Evolutionary conservation across 768 basidiomycete genomes (phyloP).

Genomic region (Tubosaeta brunneosetosa): DNA sequence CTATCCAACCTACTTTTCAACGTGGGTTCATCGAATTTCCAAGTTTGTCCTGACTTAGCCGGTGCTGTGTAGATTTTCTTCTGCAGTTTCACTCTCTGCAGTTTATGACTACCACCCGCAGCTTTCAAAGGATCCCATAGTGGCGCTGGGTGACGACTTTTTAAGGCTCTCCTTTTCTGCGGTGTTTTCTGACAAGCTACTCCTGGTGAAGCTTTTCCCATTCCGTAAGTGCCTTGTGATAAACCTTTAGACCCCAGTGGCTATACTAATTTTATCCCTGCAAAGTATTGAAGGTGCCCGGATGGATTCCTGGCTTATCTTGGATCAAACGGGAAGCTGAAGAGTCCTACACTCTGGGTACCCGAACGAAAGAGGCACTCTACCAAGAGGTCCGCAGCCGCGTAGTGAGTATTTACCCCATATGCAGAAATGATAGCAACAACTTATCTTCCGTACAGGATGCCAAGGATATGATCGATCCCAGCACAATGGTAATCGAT

Average conservation of each 20-base stretch:
- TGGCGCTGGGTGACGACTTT: neutral
- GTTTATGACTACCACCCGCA: neutral
- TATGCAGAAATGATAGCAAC: too few relatives aligned
- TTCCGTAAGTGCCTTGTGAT: constrained; percentile 3
- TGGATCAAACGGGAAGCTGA: neutral
- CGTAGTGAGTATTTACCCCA: neutral
- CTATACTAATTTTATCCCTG: neutral
- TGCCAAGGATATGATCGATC: neutral
- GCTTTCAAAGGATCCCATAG: neutral
- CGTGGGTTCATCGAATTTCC: neutral
- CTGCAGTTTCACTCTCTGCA: neutral
- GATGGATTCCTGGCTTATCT: neutral
- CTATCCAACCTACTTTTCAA: neutral
- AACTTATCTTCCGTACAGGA: neutral
- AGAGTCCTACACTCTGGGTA: neutral
- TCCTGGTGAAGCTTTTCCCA: constrained; percentile 7
- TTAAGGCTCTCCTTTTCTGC: neutral
- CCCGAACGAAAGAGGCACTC: neutral
- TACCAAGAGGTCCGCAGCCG: neutral
- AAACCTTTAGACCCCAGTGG: neutral
- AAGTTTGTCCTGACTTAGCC: neutral
- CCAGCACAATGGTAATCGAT: neutral
- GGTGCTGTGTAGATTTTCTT: neutral
- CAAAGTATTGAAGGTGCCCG: neutral
- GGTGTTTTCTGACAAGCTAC: neutral